Conservation (phyloP, 345 rosid species). For the Fremontodendron californicum region DNA sequence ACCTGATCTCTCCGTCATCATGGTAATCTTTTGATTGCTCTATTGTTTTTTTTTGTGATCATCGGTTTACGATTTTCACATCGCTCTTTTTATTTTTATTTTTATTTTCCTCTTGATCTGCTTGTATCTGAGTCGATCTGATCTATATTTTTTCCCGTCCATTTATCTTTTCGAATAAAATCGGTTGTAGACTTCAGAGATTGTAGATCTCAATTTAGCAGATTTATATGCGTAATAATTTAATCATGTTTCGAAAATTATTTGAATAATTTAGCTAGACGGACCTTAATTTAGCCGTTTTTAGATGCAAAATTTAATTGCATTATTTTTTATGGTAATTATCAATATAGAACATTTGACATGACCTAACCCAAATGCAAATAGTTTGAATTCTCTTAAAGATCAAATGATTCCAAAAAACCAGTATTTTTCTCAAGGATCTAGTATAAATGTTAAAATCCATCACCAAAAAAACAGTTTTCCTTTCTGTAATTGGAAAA, state of each 20-base stretch:
- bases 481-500: background rate
- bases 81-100: background rate
- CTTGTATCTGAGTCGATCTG: background rate
- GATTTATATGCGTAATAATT: background rate
- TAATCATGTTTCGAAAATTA: background rate
- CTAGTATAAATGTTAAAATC: background rate
- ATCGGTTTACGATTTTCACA: background rate
- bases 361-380: background rate
- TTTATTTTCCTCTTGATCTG: background rate
- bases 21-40: conserved; percentile 25
- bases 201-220: background rate
- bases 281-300: background rate
- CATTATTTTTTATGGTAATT: background rate
- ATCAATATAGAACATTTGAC: background rate
- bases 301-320: background rate
- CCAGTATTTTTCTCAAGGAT: background rate
- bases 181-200: background rate
- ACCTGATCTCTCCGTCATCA: conserved; percentile 24
- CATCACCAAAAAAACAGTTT: background rate
- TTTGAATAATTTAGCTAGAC: background rate
- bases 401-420: background rate
- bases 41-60: background rate
- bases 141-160: background rate
- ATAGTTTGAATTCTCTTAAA: background rate
- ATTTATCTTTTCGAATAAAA: background rate